A percentile compares a stretch with the other conserved stretches of the same genome.
Conservation (phyloP, 192 early-diverging fungal genomes). For the Martensiomyces pterosporus region DNA sequence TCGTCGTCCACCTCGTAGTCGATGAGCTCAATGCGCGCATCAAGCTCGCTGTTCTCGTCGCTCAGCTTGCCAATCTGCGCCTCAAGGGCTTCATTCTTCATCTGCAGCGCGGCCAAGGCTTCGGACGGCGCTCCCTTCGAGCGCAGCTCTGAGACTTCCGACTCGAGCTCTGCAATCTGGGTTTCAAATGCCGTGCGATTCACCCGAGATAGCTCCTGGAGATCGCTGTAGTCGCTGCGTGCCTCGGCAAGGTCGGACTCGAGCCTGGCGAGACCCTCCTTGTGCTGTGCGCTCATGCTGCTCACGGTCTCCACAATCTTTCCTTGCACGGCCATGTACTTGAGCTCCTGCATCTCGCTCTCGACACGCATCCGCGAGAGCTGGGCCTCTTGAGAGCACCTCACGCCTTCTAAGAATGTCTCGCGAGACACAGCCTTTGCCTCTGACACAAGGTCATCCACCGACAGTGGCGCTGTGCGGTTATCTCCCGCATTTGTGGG, state of each 20-base stretch:
- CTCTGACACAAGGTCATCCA: conserved; percentile 5
- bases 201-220: conserved; percentile 18
- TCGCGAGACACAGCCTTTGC: conserved; percentile 10
- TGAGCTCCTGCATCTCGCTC: conserved; percentile 20
- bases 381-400: conserved; percentile 16
- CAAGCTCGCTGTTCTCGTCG: conserved; percentile 16
- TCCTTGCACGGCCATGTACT: conserved; percentile 32
- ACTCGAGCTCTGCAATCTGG: conserved; percentile 16
- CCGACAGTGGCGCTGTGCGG: background rate
- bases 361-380: conserved; percentile 4
- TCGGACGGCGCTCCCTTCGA: background rate
- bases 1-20: conserved; percentile 24
- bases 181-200: conserved; percentile 17
- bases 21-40: conserved; percentile 23
- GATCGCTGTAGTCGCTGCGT: conserved; percentile 16
- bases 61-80: conserved; percentile 8
- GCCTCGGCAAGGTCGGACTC: conserved; percentile 13
- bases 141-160: conserved; percentile 10
- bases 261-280: conserved; percentile 17
- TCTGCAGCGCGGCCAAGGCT: conserved; percentile 5
- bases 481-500: too few relatives aligned
- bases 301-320: conserved; percentile 37
- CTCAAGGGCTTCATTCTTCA: conserved; percentile 12
- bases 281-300: conserved; percentile 33
- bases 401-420: conserved; percentile 20